A percentile compares a stretch with the other conserved stretches of the same genome.
Conservation (phyloP, 305 asterid genomes). For the Fraxinus angustifolia region DNA sequence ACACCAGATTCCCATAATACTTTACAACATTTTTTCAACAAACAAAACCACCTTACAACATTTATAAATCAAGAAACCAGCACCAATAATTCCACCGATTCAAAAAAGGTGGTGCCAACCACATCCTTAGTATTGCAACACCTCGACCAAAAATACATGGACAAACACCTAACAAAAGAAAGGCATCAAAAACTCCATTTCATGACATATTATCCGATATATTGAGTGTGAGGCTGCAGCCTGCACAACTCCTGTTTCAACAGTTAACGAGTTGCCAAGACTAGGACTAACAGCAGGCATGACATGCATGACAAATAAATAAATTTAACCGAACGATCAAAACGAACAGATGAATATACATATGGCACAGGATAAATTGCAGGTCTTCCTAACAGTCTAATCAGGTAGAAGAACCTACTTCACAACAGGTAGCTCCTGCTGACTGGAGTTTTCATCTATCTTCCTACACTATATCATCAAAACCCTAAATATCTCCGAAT, state of each 20-base stretch:
- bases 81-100: slow-evolving; percentile 18
- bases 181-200: slow-evolving; percentile 17
- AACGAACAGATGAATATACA: neutral
- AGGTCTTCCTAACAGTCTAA: neutral
- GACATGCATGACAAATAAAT: neutral
- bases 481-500: neutral
- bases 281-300: neutral
- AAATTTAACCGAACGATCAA: neutral
- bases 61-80: slow-evolving; percentile 17
- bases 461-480: neutral
- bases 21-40: slow-evolving; percentile 31
- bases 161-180: slow-evolving; percentile 4
- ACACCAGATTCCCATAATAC: slow-evolving; percentile 45
- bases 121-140: slow-evolving; percentile 16
- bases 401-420: neutral
- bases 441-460: neutral
- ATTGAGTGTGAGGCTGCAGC: neutral
- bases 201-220: neutral
- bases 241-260: neutral
- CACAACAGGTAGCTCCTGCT: neutral
- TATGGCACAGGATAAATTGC: neutral
- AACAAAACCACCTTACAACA: slow-evolving; percentile 40
- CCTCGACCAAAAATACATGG: slow-evolving; percentile 18
- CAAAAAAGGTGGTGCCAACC: slow-evolving; percentile 7
- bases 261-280: neutral